A percentile compares a stretch with the other conserved stretches of the same genome.
Evolutionary conservation across 345 rosid genomes (phyloP).

Genomic region (Angophora floribunda): DNA sequence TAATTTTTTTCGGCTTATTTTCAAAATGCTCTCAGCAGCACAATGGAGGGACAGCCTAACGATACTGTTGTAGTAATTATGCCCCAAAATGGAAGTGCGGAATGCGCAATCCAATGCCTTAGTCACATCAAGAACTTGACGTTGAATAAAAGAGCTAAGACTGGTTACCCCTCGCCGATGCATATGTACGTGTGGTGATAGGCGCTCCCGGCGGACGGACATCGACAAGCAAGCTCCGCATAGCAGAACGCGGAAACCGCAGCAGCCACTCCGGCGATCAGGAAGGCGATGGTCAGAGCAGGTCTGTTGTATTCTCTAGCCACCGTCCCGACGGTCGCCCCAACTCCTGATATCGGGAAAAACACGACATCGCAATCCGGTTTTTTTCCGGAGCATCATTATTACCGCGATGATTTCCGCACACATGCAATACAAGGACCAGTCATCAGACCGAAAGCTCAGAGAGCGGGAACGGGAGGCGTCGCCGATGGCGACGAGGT

Average conservation of each 20-base stretch:
- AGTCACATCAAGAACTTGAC: background rate
- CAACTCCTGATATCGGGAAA: conserved; percentile 43
- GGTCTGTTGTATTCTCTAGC: conserved; percentile 98
- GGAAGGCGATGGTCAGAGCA: conserved; percentile 78
- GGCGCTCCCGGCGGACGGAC: conserved; percentile 99
- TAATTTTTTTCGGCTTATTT: too few relatives aligned
- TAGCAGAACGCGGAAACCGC: conserved; percentile 94
- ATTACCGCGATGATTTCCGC: background rate
- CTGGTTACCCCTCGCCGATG: conserved; percentile 77
- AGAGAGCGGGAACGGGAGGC: background rate
- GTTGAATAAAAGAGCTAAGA: background rate
- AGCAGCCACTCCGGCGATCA: conserved; percentile 90
- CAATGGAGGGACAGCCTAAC: background rate
- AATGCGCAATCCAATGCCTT: background rate
- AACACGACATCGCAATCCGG: background rate
- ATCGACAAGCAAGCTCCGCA: conserved; percentile 90
- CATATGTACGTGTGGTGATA: conserved; percentile 92
- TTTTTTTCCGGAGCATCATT: too few relatives aligned
- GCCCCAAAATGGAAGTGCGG: background rate
- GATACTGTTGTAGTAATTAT: background rate
- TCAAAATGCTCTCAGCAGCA: too few relatives aligned
- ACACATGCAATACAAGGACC: background rate
- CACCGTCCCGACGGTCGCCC: conserved; percentile 93
- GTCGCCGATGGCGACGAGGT: conserved; percentile 74
- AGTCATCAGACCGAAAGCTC: background rate